Evolutionary conservation across 2,329 filamentous ascomycete species (phyloP).

Genomic region (Hypoxylon sp.): DNA sequence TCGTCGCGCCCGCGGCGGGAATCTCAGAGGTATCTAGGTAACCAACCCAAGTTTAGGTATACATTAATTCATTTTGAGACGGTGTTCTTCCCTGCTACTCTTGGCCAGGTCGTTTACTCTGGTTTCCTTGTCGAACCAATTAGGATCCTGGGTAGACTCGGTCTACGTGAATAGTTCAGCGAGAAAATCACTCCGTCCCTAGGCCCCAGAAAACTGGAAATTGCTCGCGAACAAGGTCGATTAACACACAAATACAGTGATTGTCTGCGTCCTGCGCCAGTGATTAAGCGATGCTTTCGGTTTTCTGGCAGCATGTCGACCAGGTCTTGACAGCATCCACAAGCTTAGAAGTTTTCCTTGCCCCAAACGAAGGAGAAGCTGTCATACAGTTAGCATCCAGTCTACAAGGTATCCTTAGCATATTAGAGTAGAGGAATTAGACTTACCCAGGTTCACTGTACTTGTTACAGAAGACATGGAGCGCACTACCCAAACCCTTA

Average conservation of each 20-base stretch:
- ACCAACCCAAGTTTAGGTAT: slow-evolving; percentile 29
- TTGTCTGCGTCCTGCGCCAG: slow-evolving; percentile 47
- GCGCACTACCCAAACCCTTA: slow-evolving; percentile 80
- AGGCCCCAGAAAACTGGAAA: slow-evolving; percentile 32
- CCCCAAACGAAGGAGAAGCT: slow-evolving; percentile 51
- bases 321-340: slow-evolving; percentile 25
- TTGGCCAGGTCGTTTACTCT: slow-evolving; percentile 32
- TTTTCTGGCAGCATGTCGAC: slow-evolving; percentile 33
- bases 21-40: slow-evolving; percentile 18
- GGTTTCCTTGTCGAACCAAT: slow-evolving; percentile 32
- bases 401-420: not conserved
- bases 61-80: slow-evolving; percentile 40
- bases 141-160: slow-evolving; percentile 27
- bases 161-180: slow-evolving; percentile 32
- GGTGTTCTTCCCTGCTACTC: slow-evolving; percentile 18
- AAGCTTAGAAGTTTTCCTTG: slow-evolving; percentile 51
- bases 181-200: slow-evolving; percentile 11
- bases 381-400: slow-evolving; percentile 27
- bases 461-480: slow-evolving; percentile 90
- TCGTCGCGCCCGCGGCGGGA: slow-evolving; percentile 21
- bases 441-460: slow-evolving; percentile 85
- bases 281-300: slow-evolving; percentile 31
- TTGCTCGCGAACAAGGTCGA: slow-evolving; percentile 29
- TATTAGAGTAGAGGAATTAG: slow-evolving; percentile 23
- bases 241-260: slow-evolving; percentile 39